Evolutionary conservation across 352 stramenopile species (phyloP).

Genomic region (Globisporangium nodosum): DNA sequence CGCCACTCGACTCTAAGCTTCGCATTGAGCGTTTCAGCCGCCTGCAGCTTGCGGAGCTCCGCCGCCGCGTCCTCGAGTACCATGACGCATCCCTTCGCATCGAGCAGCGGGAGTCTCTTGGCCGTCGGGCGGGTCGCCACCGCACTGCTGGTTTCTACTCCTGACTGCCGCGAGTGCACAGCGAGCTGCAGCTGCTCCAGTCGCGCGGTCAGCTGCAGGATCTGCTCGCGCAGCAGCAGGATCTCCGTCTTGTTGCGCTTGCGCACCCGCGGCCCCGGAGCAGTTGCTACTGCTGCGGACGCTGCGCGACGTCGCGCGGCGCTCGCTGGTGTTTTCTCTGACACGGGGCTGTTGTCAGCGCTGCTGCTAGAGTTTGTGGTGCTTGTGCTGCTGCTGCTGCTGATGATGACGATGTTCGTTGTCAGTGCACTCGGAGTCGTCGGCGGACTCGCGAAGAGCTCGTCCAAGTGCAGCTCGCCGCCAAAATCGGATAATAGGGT

Average conservation of each 20-base stretch:
- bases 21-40: constrained; percentile 29
- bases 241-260: constrained; percentile 3
- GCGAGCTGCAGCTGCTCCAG: neutral
- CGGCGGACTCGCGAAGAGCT: too few relatives aligned
- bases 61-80: constrained; percentile 26
- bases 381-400: too few relatives aligned
- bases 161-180: neutral
- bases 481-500: too few relatives aligned
- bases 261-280: neutral
- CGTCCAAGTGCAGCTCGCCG: too few relatives aligned
- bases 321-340: too few relatives aligned
- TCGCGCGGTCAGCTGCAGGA: constrained; percentile 1
- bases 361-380: too few relatives aligned
- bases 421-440: too few relatives aligned
- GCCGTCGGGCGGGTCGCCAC: neutral
- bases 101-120: neutral
- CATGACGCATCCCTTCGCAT: constrained; percentile 8
- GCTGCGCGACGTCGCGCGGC: neutral
- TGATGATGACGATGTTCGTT: too few relatives aligned
- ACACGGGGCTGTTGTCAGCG: too few relatives aligned
- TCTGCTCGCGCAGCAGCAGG: constrained; percentile 2
- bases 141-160: neutral
- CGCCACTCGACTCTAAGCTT: constrained; percentile 28
- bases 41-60: constrained; percentile 32
- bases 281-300: too few relatives aligned